Percentiles rank a stretch among this genome's conserved stretches.
Conservation (phyloP, 1,284 basidiomycete genomes). For the Takashimella koratensis region DNA sequence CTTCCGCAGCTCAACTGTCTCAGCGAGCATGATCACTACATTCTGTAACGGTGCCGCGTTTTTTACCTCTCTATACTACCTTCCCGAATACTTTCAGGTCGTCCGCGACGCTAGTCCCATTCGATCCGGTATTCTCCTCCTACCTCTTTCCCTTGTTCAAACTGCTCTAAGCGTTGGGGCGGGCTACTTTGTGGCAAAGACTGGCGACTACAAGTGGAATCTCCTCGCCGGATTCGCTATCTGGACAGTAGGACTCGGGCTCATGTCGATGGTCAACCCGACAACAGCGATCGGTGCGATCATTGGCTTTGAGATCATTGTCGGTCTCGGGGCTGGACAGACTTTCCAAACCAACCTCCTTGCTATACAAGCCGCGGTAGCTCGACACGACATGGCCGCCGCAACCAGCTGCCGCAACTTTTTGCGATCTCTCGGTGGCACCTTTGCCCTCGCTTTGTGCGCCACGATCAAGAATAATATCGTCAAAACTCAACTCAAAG, state of each 20-base stretch:
- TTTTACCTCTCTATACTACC: constrained; percentile 18
- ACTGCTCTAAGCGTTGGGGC: constrained; percentile 20
- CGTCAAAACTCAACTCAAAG: constrained; percentile 14
- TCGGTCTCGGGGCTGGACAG: constrained; percentile 62
- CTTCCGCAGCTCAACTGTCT: constrained; percentile 64
- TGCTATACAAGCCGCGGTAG: constrained; percentile 54
- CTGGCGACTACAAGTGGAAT: constrained; percentile 61
- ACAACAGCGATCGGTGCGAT: constrained; percentile 55
- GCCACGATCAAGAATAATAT: constrained; percentile 28
- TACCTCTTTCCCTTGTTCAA: constrained; percentile 62
- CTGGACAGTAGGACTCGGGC: constrained; percentile 65
- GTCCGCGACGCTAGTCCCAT: constrained; percentile 61
- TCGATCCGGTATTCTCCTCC: constrained; percentile 59
- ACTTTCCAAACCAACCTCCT: constrained; percentile 34
- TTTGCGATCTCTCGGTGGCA: constrained; percentile 34
- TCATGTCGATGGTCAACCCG: constrained; percentile 59
- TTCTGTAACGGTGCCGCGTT: constrained; percentile 57
- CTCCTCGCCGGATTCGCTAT: constrained; percentile 62
- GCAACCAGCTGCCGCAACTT: constrained; percentile 35
- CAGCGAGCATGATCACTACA: constrained; percentile 63
- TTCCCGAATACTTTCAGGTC: constrained; percentile 71
- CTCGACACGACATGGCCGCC: constrained; percentile 34
- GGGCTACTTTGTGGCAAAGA: constrained; percentile 61
- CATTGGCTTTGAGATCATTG: constrained; percentile 63
- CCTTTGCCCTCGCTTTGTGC: constrained; percentile 19